phyloP scores from a whole-genome alignment of 1,139 yeast species.

The Trichomonascaceae sp. region DNA sequence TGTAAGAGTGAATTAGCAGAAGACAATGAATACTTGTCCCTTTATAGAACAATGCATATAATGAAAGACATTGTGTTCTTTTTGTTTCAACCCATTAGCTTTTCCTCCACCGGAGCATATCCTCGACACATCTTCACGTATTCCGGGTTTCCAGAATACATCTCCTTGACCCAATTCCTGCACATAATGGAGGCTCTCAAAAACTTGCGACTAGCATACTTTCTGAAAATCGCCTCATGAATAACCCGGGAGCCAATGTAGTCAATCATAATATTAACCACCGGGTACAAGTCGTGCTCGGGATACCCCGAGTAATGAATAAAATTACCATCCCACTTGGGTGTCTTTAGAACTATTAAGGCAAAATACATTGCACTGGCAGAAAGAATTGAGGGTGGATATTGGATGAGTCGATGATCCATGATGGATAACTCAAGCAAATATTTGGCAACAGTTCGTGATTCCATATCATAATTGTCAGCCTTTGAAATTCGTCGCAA shows the following conservation, averaged over 20 bases:
- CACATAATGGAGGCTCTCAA: constrained; percentile 88
- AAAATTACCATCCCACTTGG: constrained; percentile 62
- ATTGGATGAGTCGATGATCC: constrained; percentile 75
- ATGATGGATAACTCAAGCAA: constrained; percentile 74
- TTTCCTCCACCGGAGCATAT: constrained; percentile 6
- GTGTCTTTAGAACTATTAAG: constrained; percentile 68
- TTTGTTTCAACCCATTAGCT: constrained; percentile 3
- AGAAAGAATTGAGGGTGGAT: constrained; percentile 75
- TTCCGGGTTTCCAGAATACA: constrained; percentile 7
- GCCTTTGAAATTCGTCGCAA: constrained; percentile 90
- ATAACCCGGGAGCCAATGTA: constrained; percentile 72
- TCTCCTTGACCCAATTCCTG: constrained; percentile 81
- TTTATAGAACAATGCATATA: background rate
- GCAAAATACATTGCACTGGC: constrained; percentile 92
- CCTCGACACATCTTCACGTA: constrained; percentile 2
- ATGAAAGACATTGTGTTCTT: background rate
- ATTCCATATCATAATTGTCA: constrained; percentile 88
- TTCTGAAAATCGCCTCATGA: constrained; percentile 90
- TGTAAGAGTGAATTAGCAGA: background rate
- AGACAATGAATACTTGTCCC: background rate
- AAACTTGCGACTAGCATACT: constrained; percentile 84
- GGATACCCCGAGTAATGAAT: constrained; percentile 88
- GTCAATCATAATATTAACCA: constrained; percentile 67
- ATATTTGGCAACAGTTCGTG: constrained; percentile 88
- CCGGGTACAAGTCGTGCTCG: constrained; percentile 62